A percentile compares a stretch with the other conserved stretches of the same genome.
These are phyloP conservation scores for Lavandula angustifolia DNA, from an alignment of 257 asterid genomes.

Conservation along the genomic window DNA sequence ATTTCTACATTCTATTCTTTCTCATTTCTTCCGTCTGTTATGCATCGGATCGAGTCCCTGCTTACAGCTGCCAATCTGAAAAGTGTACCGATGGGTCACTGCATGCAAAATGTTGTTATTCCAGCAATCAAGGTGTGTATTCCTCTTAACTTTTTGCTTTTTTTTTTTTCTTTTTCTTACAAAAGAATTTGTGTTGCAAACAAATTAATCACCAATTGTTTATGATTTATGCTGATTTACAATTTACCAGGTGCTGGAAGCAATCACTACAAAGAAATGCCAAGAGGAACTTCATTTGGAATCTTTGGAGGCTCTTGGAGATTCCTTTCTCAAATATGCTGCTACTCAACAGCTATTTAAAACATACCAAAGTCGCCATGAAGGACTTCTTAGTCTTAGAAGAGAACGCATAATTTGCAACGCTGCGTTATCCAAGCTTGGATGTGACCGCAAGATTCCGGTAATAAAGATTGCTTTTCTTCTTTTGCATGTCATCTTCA, in stretches of 20 bases:
- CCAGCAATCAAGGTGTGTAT: conserved; percentile 54
- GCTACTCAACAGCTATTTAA: conserved; percentile 65
- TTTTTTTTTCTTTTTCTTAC: background rate
- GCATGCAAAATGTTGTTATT: conserved; percentile 47
- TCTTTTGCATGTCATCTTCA: too few relatives aligned
- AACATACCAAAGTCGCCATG: conserved; percentile 56
- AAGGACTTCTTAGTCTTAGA: conserved; percentile 65
- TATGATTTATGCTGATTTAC: conserved; percentile 20
- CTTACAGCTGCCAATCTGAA: conserved; percentile 66
- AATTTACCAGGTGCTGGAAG: conserved; percentile 69
- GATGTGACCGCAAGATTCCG: conserved; percentile 63
- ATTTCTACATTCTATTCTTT: conserved; percentile 58
- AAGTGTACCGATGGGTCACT: conserved; percentile 45
- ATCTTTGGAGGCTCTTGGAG: conserved; percentile 89
- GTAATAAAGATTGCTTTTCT: conserved; percentile 38
- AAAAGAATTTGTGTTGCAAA: background rate
- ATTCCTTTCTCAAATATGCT: conserved; percentile 80
- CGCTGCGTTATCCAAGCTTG: conserved; percentile 68
- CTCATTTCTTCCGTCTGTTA: conserved; percentile 62
- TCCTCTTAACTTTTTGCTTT: background rate
- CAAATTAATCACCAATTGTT: background rate
- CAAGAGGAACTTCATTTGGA: conserved; percentile 71
- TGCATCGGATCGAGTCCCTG: conserved; percentile 84
- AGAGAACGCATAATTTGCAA: conserved; percentile 56
- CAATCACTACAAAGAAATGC: conserved; percentile 76